phyloP scores from a whole-genome alignment of 371 early-diverging fungal species.

The Mucor sp. region DNA sequence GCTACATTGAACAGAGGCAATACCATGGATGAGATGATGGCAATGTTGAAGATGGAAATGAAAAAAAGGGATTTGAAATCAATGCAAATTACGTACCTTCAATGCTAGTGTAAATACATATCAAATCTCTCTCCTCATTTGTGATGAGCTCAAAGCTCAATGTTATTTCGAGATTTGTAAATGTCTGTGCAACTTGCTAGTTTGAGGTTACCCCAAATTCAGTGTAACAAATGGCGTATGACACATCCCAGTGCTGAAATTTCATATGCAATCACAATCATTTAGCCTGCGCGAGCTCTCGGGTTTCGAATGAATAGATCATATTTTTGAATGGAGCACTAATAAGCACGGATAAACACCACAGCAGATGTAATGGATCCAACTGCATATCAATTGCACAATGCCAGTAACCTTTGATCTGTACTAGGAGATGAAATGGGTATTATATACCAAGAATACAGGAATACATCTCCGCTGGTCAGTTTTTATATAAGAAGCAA shows the following conservation, averaged over 20 bases:
- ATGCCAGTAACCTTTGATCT: not conserved
- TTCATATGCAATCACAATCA: not conserved
- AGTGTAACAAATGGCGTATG: not conserved
- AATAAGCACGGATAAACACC: too few relatives aligned
- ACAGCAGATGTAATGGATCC: not conserved
- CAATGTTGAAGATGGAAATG: not conserved
- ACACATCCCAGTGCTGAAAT: not conserved
- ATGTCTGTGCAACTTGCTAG: not conserved
- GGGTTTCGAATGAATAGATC: not conserved
- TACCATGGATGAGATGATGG: not conserved
- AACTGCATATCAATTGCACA: not conserved
- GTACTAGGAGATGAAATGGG: not conserved
- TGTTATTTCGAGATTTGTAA: not conserved
- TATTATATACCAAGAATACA: not conserved
- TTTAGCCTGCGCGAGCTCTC: not conserved
- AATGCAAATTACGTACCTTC: not conserved
- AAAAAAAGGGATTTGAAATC: not conserved
- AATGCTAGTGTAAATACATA: not conserved
- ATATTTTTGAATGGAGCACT: too few relatives aligned
- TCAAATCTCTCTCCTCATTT: not conserved
- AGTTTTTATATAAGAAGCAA: slow-evolving; percentile 4
- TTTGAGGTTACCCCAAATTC: not conserved
- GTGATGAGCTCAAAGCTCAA: not conserved
- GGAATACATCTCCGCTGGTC: slow-evolving; percentile 3
- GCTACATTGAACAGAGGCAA: too few relatives aligned